Evolutionary conservation across 768 basidiomycete genomes (phyloP).

Genomic region (Collybia sp.): DNA sequence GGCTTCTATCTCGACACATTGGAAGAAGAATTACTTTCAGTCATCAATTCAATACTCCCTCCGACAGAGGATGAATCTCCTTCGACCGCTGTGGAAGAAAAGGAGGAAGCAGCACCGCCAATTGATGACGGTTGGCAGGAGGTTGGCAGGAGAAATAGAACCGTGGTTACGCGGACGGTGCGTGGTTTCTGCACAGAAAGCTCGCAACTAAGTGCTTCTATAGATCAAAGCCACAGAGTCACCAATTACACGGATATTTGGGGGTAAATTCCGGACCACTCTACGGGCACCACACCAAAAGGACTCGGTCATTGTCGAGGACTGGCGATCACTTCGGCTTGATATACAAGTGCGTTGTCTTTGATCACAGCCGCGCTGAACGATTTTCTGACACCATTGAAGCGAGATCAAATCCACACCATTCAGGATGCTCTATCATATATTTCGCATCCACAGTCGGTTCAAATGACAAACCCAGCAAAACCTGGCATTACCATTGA

Average conservation of each 20-base stretch:
- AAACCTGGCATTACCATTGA: conserved; percentile 60
- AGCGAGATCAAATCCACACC: conserved; percentile 71
- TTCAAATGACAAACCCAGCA: conserved; percentile 64
- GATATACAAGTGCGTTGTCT: conserved; percentile 76
- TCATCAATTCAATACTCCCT: conserved; percentile 51
- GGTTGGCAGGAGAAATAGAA: conserved; percentile 85
- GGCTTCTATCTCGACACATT: conserved; percentile 94
- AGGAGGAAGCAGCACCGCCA: conserved; percentile 18
- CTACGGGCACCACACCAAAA: conserved; percentile 76
- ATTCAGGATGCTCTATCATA: conserved; percentile 80
- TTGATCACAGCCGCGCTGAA: neutral
- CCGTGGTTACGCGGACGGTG: conserved; percentile 75
- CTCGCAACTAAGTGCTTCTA: neutral
- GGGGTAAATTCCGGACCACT: conserved; percentile 86
- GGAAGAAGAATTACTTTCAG: conserved; percentile 81
- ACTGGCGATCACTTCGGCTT: conserved; percentile 83
- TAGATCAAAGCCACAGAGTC: conserved; percentile 80
- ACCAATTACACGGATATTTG: conserved; percentile 89
- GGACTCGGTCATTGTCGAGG: conserved; percentile 86
- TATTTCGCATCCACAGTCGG: conserved; percentile 74
- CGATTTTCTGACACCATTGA: conserved; percentile 4
- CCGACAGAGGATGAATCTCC: conserved; percentile 24
- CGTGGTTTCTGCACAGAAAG: conserved; percentile 18
- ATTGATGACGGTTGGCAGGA: conserved; percentile 83
- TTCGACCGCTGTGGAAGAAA: conserved; percentile 20